Evolutionary conservation across 169 alveolate genomes (phyloP).

Genomic region (Plasmodium inui): DNA sequence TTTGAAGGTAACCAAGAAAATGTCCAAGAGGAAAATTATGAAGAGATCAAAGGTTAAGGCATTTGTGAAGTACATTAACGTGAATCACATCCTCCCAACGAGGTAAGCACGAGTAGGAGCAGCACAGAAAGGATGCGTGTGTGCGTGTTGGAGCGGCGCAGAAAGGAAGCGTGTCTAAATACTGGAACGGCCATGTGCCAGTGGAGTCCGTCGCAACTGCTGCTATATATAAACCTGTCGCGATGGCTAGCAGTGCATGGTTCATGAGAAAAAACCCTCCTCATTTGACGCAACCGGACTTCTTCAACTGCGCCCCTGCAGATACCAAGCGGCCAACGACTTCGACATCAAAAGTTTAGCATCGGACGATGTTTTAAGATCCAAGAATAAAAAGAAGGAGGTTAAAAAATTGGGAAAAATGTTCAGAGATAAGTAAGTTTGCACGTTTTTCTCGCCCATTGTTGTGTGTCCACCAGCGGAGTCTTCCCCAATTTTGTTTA

Average conservation of each 20-base stretch:
- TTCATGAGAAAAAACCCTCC: neutral
- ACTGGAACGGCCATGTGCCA: neutral
- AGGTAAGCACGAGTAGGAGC: conserved; percentile 84
- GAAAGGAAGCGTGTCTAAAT: neutral
- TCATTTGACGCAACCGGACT: neutral
- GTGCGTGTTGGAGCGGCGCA: neutral
- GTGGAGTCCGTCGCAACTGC: neutral
- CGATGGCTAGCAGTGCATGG: neutral
- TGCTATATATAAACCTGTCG: neutral
- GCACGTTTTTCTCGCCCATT: neutral
- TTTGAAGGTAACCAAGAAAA: conserved; percentile 93
- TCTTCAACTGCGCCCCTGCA: neutral
- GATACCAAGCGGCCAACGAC: conserved; percentile 71
- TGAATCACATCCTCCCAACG: conserved; percentile 98
- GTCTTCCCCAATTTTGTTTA: neutral
- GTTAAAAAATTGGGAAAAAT: conserved; percentile 69
- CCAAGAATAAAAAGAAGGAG: conserved; percentile 70
- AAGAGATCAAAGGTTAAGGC: conserved; percentile 95
- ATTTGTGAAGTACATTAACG: conserved; percentile 97
- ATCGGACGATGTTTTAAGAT: conserved; percentile 26
- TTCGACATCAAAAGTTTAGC: conserved; percentile 63
- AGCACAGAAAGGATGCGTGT: neutral
- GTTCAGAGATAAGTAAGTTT: conserved; percentile 73
- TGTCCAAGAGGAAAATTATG: conserved; percentile 93
- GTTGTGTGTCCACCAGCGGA: neutral